phyloP scores from a whole-genome alignment of 495 filamentous ascomycete genomes.

The Annulohypoxylon nitens region DNA sequence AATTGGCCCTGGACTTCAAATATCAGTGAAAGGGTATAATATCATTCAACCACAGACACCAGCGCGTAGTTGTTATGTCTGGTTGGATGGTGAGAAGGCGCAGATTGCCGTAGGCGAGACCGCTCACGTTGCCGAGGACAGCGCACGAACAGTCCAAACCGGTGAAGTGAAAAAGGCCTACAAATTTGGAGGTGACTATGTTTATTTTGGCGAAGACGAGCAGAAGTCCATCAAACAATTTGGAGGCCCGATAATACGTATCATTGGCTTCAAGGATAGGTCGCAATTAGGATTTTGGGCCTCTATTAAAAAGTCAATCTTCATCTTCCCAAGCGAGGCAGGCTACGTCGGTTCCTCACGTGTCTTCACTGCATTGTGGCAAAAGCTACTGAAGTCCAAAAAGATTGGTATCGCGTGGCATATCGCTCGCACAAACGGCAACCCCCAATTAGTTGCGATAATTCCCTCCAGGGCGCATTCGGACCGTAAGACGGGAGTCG shows the following conservation, averaged over 20 bases:
- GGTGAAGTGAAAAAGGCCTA: conserved; percentile 89
- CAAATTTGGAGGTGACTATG: conserved; percentile 92
- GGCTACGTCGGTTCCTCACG: conserved; percentile 90
- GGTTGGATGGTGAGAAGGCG: conserved; percentile 82
- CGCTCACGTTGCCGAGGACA: conserved; percentile 79
- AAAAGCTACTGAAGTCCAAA: conserved; percentile 80
- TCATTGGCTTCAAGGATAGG: conserved; percentile 93
- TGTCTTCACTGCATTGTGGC: conserved; percentile 90
- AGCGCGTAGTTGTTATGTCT: conserved; percentile 85
- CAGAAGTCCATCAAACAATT: conserved; percentile 80
- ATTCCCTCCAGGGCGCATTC: conserved; percentile 76
- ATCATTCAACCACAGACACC: conserved; percentile 85
- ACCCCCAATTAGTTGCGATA: conserved; percentile 83
- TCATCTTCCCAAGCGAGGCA: conserved; percentile 95
- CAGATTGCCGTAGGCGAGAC: conserved; percentile 83
- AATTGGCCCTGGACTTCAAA: conserved; percentile 84
- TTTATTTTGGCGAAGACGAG: conserved; percentile 88
- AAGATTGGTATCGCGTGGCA: conserved; percentile 93
- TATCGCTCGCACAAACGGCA: conserved; percentile 81
- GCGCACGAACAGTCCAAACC: conserved; percentile 80
- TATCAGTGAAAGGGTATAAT: conserved; percentile 93
- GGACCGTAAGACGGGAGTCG: conserved; percentile 71
- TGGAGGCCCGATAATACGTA: conserved; percentile 81
- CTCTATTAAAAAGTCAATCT: conserved; percentile 83
- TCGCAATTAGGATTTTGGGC: conserved; percentile 85